Conservation (phyloP, 2,329 filamentous ascomycete species). For the Pestalotiopsis sp. region DNA sequence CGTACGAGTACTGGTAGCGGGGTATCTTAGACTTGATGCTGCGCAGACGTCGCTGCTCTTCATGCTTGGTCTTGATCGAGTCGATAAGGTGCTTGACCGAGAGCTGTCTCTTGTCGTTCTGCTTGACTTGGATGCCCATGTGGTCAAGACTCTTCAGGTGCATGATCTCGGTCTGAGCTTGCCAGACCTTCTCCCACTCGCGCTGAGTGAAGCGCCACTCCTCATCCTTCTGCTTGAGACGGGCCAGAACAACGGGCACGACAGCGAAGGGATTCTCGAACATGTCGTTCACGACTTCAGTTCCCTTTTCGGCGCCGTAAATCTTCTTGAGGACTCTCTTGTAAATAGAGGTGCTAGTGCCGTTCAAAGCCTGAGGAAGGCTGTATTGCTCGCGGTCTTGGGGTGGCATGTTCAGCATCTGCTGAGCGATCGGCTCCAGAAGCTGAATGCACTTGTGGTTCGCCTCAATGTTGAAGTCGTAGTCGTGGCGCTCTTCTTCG, state of each 20-base stretch:
- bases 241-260: constrained; percentile 82
- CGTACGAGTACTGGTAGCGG: constrained; percentile 75
- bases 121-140: constrained; percentile 88
- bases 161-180: constrained; percentile 90
- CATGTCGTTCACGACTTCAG: constrained; percentile 84
- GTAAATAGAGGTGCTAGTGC: constrained; percentile 95
- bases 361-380: constrained; percentile 82
- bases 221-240: constrained; percentile 94
- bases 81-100: constrained; percentile 88
- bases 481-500: constrained; percentile 97
- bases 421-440: constrained; percentile 89
- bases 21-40: constrained; percentile 63
- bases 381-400: constrained; percentile 74
- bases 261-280: constrained; percentile 84
- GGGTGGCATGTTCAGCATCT: constrained; percentile 79
- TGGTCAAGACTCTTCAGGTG: constrained; percentile 97
- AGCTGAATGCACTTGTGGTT: constrained; percentile 95
- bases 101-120: constrained; percentile 87
- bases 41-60: constrained; percentile 80
- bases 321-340: constrained; percentile 98
- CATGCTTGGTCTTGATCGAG: constrained; percentile 88
- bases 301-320: constrained; percentile 83
- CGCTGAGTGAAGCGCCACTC: constrained; percentile 97
- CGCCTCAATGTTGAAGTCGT: constrained; percentile 97
- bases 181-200: constrained; percentile 99